Evolutionary conservation across 352 stramenopile species (phyloP), one percentile per base, ranked within the genome.

Genomic region (Peronosclerospora sorghi): DNA sequence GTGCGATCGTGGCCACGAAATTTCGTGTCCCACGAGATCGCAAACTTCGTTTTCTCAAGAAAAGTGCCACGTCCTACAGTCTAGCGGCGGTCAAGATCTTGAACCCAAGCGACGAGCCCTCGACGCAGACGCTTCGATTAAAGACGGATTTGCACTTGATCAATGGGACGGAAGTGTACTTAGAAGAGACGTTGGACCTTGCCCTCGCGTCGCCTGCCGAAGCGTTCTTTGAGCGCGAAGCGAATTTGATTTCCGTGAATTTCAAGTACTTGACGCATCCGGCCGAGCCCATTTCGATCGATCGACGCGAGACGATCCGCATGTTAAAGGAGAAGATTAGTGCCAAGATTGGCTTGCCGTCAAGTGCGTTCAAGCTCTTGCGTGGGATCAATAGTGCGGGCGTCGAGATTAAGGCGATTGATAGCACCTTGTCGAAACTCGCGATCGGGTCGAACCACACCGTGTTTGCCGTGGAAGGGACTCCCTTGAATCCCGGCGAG

Each of bases 391-490:
- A 82, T 29, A 73, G 62, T 23, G 63, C 73, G 15, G 69, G 73
- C 15, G 73, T 86, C 7, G 78, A 91, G 49, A 84, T 91, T 41
- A 91, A 91, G 56, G 65, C 66, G 1, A 68, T 86, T 28, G 73
- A 91, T 30, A 81, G 65, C 38, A 83, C 75, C 15, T 51, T 91
- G 2, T 81, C 68, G 15, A 86, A 85, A 39, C 44, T 91, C 1
- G 82, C 75, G 14, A 83, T 91, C 12, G 60, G 68, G 5, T 67
- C 76, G 23, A 83, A 83, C 34, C 63, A 78, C 26, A 75, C 67
- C 1, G 56, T 91, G 21, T 88, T 77, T 29, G 65, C 73, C 1
- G 46, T 84, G 18, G 68, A 80, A 36, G 78, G 78, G 0, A 73
- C 67, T 8, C 78, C 78, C 8, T 48, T 91, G 21, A 77, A 65